A percentile compares a stretch with the other conserved stretches of the same genome.
Conservation (phyloP, 2,329 filamentous ascomycete species). For the Clarireedia monteithiana region DNA sequence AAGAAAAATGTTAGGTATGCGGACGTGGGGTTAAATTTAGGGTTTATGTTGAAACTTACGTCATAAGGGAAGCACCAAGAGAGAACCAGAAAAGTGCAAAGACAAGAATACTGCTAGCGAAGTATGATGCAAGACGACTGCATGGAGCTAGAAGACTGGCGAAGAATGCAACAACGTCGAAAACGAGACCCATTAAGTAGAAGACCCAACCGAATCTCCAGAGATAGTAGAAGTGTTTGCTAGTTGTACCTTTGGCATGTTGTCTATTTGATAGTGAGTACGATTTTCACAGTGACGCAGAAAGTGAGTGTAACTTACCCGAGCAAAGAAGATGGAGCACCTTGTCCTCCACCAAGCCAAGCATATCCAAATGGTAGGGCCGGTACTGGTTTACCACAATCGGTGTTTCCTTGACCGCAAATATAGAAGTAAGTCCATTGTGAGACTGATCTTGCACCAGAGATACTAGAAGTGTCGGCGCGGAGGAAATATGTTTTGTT, state of each 20-base stretch:
- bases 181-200: constrained; percentile 77
- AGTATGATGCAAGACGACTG: constrained; percentile 60
- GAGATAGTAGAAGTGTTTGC: constrained; percentile 64
- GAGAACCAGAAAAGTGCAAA: constrained; percentile 62
- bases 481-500: constrained; percentile 79
- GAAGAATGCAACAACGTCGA: constrained; percentile 61
- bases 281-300: neutral
- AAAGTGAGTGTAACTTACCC: constrained; percentile 33
- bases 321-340: constrained; percentile 46
- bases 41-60: constrained; percentile 41
- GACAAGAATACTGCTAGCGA: constrained; percentile 52
- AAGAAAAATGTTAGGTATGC: constrained; percentile 15
- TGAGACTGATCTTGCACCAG: constrained; percentile 54
- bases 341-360: constrained; percentile 47
- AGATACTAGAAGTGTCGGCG: constrained; percentile 66
- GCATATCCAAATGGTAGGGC: constrained; percentile 68
- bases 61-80: constrained; percentile 64
- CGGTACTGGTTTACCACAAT: constrained; percentile 56
- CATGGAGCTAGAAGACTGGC: constrained; percentile 61
- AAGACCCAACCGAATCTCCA: constrained; percentile 93
- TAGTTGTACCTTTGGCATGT: constrained; percentile 48
- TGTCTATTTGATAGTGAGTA: constrained; percentile 32
- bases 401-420: constrained; percentile 55
- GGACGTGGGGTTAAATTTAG: neutral
- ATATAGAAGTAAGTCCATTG: constrained; percentile 92